Base-by-base conservation (phyloP, 306 rosid genomes). In the Vigna angularis region DNA sequence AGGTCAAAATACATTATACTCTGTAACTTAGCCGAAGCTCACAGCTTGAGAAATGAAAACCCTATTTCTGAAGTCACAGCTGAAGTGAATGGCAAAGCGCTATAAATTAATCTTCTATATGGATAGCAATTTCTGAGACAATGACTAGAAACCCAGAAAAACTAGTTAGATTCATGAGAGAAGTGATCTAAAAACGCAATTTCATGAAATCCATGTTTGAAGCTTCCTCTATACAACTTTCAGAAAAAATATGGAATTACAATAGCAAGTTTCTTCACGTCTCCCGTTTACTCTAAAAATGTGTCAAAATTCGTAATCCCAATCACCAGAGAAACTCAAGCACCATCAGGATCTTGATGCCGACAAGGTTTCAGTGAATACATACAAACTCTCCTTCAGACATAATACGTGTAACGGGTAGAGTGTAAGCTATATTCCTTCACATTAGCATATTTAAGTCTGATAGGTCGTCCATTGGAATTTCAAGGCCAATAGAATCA, bases 391-490 rank as follows among this genome's bases (percentile, higher is more conserved):
- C 85, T 70, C 68, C 94, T 80, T 49, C 22, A 83, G 42, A 34
- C 72, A 87, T 15, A 69, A 63, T 34, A 70, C 77, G 70, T 40
- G 70, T 4, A 42, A 52, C 45, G 3, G 75, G 48, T n/a, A 20
- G 70, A 72, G 50, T 73, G 77, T 58, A 51, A 51, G 53, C 52
- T 40, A 45, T 20, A 59, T 73, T 47, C 61, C 69, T 65, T 81
- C 79, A 88, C 73, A 86, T 79, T 20, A 88, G 77, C 90, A 93
- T 85, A 80, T 86, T 86, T 81, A 93, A 82, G 11, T 86, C 98
- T 4, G 88, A 76, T 13, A 93, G 86, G 84, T 93, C 97, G 74
- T 93, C 98, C 96, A 91, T 91, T 16, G 98, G 97, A 76, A 93
- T 93, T 79, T 88, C 96, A 5, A 93, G 94, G 81, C 94, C 98